Conservation (phyloP, 768 basidiomycete genomes). For the Lentinula lateritia region DNA sequence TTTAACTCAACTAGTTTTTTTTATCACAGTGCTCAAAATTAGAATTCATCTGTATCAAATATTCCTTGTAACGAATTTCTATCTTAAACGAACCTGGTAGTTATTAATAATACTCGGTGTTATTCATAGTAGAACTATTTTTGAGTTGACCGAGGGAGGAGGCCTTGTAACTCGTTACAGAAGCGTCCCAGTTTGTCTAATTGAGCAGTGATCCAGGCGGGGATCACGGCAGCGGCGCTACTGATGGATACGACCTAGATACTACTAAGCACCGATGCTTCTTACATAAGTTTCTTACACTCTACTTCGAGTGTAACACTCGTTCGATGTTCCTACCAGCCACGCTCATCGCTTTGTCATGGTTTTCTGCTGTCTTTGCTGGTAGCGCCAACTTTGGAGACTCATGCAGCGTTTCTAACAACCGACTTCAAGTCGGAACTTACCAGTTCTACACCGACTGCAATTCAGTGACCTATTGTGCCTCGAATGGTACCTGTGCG, state of each 20-base stretch:
- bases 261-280: background rate
- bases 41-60: constrained; percentile 1
- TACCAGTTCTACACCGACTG: constrained; percentile 79
- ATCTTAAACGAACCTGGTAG: too few relatives aligned
- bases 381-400: constrained; percentile 41
- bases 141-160: too few relatives aligned
- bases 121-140: too few relatives aligned
- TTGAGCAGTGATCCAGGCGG: too few relatives aligned
- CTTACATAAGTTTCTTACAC: background rate
- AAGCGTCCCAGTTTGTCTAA: too few relatives aligned
- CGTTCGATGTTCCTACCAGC: constrained; percentile 29
- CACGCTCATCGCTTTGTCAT: constrained; percentile 52
- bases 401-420: constrained; percentile 49
- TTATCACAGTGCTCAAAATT: background rate
- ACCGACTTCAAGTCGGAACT: constrained; percentile 69
- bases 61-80: background rate
- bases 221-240: too few relatives aligned
- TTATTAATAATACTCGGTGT: too few relatives aligned
- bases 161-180: too few relatives aligned
- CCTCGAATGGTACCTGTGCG: constrained; percentile 46
- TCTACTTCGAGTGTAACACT: background rate
- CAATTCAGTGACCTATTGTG: constrained; percentile 65
- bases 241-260: too few relatives aligned
- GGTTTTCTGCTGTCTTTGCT: constrained; percentile 31
- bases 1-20: background rate